Base-by-base conservation (phyloP, 176 grass and related monocot species). In the Aegilops speltoides region DNA sequence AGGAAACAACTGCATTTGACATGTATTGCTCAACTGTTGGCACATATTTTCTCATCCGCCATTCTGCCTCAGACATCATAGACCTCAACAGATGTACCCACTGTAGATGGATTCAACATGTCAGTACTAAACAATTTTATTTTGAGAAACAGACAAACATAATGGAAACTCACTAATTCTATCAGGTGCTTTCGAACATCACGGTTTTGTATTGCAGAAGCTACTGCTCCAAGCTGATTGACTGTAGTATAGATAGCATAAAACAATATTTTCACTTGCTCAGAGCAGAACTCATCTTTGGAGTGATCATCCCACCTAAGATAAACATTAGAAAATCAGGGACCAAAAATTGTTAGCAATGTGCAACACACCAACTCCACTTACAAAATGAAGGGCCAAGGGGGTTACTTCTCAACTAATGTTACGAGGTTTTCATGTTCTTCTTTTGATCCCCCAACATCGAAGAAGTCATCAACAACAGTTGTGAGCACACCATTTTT, bases 381-480 rank as follows among this genome's bases (percentile, higher is more conserved):
- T n/a, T 10, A 61, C 57, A 61, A 60, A 61, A 25, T 63, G 60
- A 56, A 56, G 17, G 17, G 0, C 15, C 48, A 17, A 56, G 6
- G 15, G 5, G 52, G 59, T n/a, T 93, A 98, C 93, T 69, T 92
- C 68, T 95, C 87, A 22, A 92, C 79, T 82, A 98, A 85, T 8
- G 46, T 3, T 19, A 95, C 32, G 6, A 98, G 93, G 68, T 85
- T 88, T 82, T 90, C 73, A 19, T 92, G 36, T 74, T 98, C 95
- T 81, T 95, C 93, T 67, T 45, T 87, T 33, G 95, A 98, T 81
- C 95, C 93, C 25, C 77, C 89, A 61, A 92, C 40, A 45, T 98
- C 95, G 59, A 98, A 98, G 79, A 98, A 93, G 57, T 98, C 95
- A 22, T 98, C 93, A 22, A 92, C 83, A 2, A 95, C 13, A 14